Percentiles rank a stretch among this genome's conserved stretches.
Evolutionary conservation across 2,329 filamentous ascomycete genomes (phyloP).

Genomic region (Lachnellula suecica): DNA sequence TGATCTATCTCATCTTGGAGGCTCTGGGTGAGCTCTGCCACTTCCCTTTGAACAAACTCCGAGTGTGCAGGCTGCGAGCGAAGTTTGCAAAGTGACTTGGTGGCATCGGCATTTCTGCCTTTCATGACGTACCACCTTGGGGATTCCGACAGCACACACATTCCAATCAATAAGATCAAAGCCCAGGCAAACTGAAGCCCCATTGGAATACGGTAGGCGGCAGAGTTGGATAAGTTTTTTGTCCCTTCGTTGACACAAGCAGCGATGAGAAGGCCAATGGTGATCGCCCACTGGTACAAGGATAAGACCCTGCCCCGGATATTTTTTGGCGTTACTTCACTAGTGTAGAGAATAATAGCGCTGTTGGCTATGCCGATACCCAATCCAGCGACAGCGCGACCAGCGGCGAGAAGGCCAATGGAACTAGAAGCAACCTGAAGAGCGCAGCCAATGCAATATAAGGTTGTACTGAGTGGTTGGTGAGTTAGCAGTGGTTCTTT

Average conservation of each 20-base stretch:
- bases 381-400: conserved; percentile 73
- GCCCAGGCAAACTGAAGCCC: conserved; percentile 80
- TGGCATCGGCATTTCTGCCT: conserved; percentile 65
- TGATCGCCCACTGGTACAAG: conserved; percentile 82
- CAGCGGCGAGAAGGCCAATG: conserved; percentile 45
- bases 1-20: conserved; percentile 80
- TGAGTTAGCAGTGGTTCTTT: background rate
- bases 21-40: conserved; percentile 86
- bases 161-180: conserved; percentile 68
- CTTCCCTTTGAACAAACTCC: conserved; percentile 73
- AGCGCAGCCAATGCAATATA: conserved; percentile 59
- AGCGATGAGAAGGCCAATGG: conserved; percentile 74
- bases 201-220: conserved; percentile 79
- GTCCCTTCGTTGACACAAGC: conserved; percentile 73
- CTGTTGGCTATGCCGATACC: conserved; percentile 65
- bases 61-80: conserved; percentile 74
- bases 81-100: conserved; percentile 61
- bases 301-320: conserved; percentile 79
- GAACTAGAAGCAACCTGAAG: conserved; percentile 64
- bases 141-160: conserved; percentile 78
- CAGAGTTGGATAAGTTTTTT: conserved; percentile 58
- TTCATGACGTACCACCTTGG: conserved; percentile 84
- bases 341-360: conserved; percentile 74
- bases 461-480: conserved; percentile 57
- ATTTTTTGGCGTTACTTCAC: conserved; percentile 58